Conservation (phyloP, 345 rosid genomes). For the Melaleuca quinquenervia region DNA sequence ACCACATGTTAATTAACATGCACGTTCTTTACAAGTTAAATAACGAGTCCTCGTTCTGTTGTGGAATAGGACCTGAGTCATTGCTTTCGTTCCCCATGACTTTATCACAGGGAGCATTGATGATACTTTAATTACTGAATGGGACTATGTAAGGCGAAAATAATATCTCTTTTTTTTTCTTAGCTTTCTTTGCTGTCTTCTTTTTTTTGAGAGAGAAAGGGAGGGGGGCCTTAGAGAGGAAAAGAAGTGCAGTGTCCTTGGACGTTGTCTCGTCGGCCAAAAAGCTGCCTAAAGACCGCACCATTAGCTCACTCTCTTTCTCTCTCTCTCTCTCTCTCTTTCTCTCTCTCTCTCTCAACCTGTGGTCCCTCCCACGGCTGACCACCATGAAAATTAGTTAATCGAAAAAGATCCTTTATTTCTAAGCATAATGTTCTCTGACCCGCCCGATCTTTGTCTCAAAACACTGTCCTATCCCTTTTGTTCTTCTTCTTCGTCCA, state of each 20-base stretch:
- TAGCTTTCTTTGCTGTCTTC: conserved; percentile 18
- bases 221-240: neutral
- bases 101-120: neutral
- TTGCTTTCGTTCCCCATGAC: too few species aligned
- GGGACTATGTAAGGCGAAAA: neutral
- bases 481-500: neutral
- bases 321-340: conserved; percentile 5
- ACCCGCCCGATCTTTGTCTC: neutral
- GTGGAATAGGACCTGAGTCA: too few species aligned
- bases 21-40: neutral
- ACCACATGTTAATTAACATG: neutral
- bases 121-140: neutral
- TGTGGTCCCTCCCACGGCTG: neutral
- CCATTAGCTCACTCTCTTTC: conserved; percentile 16
- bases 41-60: neutral
- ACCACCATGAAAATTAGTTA: neutral
- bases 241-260: conserved; percentile 37
- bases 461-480: neutral
- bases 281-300: conserved; percentile 44
- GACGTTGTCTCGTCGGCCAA: conserved; percentile 33
- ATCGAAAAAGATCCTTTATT: neutral
- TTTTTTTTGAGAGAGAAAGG: neutral
- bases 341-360: neutral
- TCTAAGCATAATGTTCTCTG: neutral
- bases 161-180: neutral